Conservation (phyloP, 257 asterid genomes). For the Solanum sparsipilum region DNA sequence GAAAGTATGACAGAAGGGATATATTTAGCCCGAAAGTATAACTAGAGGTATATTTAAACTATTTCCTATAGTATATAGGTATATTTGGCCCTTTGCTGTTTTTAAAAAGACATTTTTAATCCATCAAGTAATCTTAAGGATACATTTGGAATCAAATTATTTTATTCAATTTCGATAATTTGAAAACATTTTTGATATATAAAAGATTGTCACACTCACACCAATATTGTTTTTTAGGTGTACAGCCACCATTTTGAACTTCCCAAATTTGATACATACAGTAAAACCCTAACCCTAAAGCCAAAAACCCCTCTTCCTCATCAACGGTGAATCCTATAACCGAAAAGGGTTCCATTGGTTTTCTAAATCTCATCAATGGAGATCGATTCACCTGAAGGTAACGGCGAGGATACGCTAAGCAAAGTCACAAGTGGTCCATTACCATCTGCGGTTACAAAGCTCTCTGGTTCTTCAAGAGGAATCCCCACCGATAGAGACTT, state of each 20-base stretch:
- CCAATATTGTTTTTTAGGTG: background rate
- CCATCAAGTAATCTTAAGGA: background rate
- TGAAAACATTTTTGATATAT: background rate
- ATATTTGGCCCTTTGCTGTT: too few species aligned
- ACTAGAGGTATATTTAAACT: too few species aligned
- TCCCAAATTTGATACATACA: background rate
- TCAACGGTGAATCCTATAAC: background rate
- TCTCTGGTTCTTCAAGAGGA: constrained; percentile 71
- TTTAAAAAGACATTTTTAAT: background rate
- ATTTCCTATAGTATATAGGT: too few species aligned
- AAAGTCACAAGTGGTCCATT: constrained; percentile 36
- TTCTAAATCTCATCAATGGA: constrained; percentile 26
- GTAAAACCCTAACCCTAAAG: constrained; percentile 11
- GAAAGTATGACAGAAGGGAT: too few species aligned
- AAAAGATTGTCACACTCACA: background rate
- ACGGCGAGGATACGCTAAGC: constrained; percentile 26
- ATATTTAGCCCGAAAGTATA: too few species aligned
- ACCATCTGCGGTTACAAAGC: constrained; percentile 48
- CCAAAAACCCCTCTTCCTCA: background rate
- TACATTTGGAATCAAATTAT: background rate
- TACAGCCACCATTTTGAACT: background rate
- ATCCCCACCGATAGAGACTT: constrained; percentile 69
- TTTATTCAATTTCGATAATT: too few species aligned
- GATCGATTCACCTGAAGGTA: constrained; percentile 41
- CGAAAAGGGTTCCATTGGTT: background rate